Conservation (phyloP, 2,329 filamentous ascomycete genomes). For the Pochonia chlamydosporia region DNA sequence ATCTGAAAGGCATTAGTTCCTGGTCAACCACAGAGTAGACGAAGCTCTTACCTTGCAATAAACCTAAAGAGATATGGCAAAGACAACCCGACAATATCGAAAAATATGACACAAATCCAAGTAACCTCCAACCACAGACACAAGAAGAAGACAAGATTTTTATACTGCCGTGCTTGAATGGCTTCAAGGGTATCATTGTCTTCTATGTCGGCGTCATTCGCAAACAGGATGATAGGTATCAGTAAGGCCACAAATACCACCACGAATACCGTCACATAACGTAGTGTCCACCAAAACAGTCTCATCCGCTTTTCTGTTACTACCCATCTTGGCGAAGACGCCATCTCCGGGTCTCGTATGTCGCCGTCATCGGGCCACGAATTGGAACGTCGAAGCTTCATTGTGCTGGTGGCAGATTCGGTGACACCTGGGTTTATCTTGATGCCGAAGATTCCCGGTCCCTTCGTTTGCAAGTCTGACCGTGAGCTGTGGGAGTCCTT, state of each 20-base stretch:
- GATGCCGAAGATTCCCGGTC: too few species aligned
- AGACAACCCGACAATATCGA: not conserved
- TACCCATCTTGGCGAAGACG: too few species aligned
- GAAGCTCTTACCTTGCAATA: too few species aligned
- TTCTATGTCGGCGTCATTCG: not conserved
- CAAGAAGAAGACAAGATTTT: not conserved
- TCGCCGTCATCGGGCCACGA: too few species aligned
- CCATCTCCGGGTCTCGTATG: too few species aligned
- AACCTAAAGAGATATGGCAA: too few species aligned
- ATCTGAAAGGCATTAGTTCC: conserved; percentile 12
- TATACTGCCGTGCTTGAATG: not conserved
- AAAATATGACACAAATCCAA: not conserved
- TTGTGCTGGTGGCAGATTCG: too few species aligned
- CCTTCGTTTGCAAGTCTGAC: too few species aligned
- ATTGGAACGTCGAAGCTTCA: too few species aligned
- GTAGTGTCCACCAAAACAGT: not conserved
- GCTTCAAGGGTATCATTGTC: not conserved
- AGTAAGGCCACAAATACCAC: not conserved
- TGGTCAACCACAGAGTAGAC: not conserved
- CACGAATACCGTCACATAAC: not conserved
- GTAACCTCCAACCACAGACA: not conserved
- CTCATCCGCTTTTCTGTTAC: not conserved
- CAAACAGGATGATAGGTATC: not conserved
- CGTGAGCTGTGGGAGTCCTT: too few species aligned
- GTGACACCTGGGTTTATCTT: too few species aligned